Base-by-base conservation (phyloP, 148 eudicot species). In the Vaccinium macrocarpon region DNA sequence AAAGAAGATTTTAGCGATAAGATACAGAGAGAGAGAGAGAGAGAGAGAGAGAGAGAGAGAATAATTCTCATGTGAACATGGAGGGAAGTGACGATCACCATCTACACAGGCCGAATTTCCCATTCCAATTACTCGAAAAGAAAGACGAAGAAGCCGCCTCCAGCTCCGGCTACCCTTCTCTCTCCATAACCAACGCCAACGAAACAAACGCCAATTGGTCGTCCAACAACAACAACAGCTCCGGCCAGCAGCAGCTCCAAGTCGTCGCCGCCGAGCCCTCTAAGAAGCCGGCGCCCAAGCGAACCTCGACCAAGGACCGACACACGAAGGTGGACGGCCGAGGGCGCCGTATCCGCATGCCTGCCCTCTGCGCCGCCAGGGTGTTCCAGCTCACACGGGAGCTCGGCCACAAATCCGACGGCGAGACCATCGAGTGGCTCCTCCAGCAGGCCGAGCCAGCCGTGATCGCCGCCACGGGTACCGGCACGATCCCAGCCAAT, bases 271-370 rank as follows among this genome's bases (percentile, higher is more conserved):
- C 85, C 62, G 91, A 88, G 62, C 51, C 90, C 0, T 76, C 93
- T 4, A 70, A 93, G 76, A 96, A 96, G 83, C 89, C 90, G 2
- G 90, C 93, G 0, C 95, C 96, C 0, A 96, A 95, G 86, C 83
- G 99, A 5, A 87, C 98, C 5, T 92, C 98, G 2, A 95, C 97
- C 8, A 96, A 95, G 78, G 99, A 96, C 84, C 92, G 99, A 0
- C 99, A 96, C 91, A 96, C 99, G 0, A 96, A 96, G 61, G 99
- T 96, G 15, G 99, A 96, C 87, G 99, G 99, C n/a, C 93, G 99
- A 0, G 99, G 99, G 12, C 83, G 99, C 19, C 92, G 99, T 64
- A 96, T 96, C 88, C 97, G 98, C 23, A 96, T 96, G 98, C 99
- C 99, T 0, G 98, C 99, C 0, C 88, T 96, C 1, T 96, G 99